Evolutionary conservation across 1,139 yeast genomes (phyloP).

Genomic region (Pichia sp.): DNA sequence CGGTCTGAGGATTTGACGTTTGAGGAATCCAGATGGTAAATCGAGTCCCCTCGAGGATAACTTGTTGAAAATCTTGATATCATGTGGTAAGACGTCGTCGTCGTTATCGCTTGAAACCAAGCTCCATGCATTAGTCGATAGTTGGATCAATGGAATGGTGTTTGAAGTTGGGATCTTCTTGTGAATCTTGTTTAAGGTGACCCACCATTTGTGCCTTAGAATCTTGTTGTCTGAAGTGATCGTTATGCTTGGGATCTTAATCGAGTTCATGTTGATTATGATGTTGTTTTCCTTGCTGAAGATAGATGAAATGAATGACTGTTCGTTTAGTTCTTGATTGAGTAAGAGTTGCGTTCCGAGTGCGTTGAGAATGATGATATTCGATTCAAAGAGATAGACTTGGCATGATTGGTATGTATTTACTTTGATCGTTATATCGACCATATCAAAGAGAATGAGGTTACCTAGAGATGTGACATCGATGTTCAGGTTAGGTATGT

Average conservation of each 20-base stretch:
- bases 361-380: conserved; percentile 38
- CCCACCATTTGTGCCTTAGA: conserved; percentile 43
- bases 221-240: conserved; percentile 38
- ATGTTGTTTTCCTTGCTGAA: conserved; percentile 33
- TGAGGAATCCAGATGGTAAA: conserved; percentile 40
- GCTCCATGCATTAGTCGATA: conserved; percentile 54
- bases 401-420: conserved; percentile 38
- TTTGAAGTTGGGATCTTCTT: conserved; percentile 19
- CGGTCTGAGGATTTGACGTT: conserved; percentile 40
- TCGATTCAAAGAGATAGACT: conserved; percentile 41
- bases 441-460: conserved; percentile 43
- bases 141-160: conserved; percentile 41
- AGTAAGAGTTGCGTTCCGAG: conserved; percentile 38
- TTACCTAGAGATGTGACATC: conserved; percentile 32
- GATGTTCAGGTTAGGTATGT: conserved; percentile 19
- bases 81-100: conserved; percentile 37
- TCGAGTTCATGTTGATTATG: conserved; percentile 39
- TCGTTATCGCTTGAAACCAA: conserved; percentile 27
- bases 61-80: conserved; percentile 39
- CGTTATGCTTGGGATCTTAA: conserved; percentile 47
- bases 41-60: conserved; percentile 38
- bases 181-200: conserved; percentile 30
- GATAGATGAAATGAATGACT: conserved; percentile 38
- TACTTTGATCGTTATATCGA: conserved; percentile 40
- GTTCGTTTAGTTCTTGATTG: conserved; percentile 29